phyloP scores from a whole-genome alignment of 2,329 filamentous ascomycete genomes.

The Monosporascus sp. region DNA sequence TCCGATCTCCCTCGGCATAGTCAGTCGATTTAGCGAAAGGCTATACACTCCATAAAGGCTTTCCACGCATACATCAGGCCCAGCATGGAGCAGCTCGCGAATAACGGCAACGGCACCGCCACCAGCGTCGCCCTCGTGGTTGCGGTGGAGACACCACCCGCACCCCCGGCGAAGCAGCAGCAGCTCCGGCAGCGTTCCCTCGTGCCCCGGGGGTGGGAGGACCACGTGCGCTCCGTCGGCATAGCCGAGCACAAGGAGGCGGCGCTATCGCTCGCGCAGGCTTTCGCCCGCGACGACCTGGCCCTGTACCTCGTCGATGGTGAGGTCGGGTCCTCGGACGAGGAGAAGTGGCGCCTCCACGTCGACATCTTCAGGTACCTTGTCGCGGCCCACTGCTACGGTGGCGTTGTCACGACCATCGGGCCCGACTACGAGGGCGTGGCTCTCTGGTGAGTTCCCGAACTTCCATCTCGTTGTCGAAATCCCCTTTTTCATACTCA shows the following conservation, averaged over 20 bases:
- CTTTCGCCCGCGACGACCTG: slow-evolving; percentile 71
- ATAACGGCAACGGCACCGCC: slow-evolving; percentile 19
- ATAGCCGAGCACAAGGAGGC: slow-evolving; percentile 67
- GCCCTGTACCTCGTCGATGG: slow-evolving; percentile 70
- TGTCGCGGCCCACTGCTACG: slow-evolving; percentile 67
- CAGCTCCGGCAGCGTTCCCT: slow-evolving; percentile 34
- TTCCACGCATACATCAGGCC: slow-evolving; percentile 7
- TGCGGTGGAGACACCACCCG: not conserved
- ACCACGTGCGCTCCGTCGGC: slow-evolving; percentile 55
- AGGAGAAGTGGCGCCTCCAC: slow-evolving; percentile 71
- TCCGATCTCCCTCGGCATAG: no score
- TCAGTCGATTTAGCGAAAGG: no score
- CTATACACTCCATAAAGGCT: no score
- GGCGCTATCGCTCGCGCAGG: slow-evolving; percentile 66
- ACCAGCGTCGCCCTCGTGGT: not conserved
- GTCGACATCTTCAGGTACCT: slow-evolving; percentile 73
- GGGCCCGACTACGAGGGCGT: slow-evolving; percentile 73
- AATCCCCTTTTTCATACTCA: no score
- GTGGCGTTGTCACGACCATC: slow-evolving; percentile 68
- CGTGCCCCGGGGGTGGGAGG: slow-evolving; percentile 46
- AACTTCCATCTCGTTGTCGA: no score
- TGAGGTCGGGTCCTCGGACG: slow-evolving; percentile 54
- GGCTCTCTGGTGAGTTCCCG: slow-evolving; percentile 63
- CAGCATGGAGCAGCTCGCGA: slow-evolving; percentile 38
- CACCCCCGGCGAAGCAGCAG: slow-evolving; percentile 13